Percentiles rank a stretch among this genome's conserved stretches.
Evolutionary conservation across 371 early-diverging fungal species (phyloP).

Genomic region (Cokeromyces recurvatus): DNA sequence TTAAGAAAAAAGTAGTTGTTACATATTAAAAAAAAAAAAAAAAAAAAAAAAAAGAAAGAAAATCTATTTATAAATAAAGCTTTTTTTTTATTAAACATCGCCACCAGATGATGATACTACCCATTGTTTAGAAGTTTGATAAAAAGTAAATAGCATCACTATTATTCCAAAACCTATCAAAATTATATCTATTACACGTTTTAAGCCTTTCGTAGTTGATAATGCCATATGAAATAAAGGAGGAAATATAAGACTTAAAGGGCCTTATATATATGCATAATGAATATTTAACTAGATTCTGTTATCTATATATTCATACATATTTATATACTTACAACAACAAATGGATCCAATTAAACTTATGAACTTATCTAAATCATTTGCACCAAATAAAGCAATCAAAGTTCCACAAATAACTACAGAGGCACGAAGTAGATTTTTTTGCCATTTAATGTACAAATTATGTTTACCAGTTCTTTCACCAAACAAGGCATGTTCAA

Average conservation of each 20-base stretch:
- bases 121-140: conserved; percentile 39
- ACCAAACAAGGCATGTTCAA: conserved; percentile 68
- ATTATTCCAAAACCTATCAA: conserved; percentile 67
- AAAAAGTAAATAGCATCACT: conserved; percentile 77
- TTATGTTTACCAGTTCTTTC: conserved; percentile 39
- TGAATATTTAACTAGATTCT: background rate
- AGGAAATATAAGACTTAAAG: conserved; percentile 41
- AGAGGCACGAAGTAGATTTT: conserved; percentile 75
- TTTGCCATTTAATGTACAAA: conserved; percentile 73
- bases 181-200: conserved; percentile 51
- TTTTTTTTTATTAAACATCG: no score
- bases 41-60: no score
- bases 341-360: conserved; percentile 86
- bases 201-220: conserved; percentile 34
- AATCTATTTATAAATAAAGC: no score
- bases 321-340: conserved; percentile 51
- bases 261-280: conserved; percentile 13
- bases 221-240: conserved; percentile 36
- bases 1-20: conserved; percentile 27
- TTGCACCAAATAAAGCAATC: conserved; percentile 75
- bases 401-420: conserved; percentile 63
- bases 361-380: conserved; percentile 85
- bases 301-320: background rate
- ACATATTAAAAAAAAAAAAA: conserved; percentile 22
- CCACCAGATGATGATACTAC: no score